Base-by-base conservation (phyloP, 2,329 filamentous ascomycete genomes). In the Balansia obtecta region DNA sequence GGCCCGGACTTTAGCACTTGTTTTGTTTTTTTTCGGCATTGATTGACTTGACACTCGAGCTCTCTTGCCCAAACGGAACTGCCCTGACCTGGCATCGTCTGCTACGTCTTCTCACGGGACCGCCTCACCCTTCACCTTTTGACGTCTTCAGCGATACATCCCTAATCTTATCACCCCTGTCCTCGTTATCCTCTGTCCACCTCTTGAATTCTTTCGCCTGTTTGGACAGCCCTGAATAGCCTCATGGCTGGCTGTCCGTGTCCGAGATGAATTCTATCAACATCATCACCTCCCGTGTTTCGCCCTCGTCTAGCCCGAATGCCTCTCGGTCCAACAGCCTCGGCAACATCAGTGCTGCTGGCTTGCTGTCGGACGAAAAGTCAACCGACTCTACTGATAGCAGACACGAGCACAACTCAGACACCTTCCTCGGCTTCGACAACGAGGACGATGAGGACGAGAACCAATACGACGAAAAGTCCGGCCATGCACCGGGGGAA, bases 251-350 rank as follows among this genome's bases (percentile, higher is more conserved):
- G 66, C 67, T 66, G 61, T 66, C 66, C 60, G 60, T 63, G 60
- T 68, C 69, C 74, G 86, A 77, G 71, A 96, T 96, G 91, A 96
- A 96, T 82, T 95, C 90, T 62, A 76, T 95, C 74, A 95, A 93
- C 73, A 88, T 95, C 68, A 81, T 96, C 67, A 93, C 88, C 63
- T 82, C 87, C 66, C 84, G 86, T 71, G 86, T 90, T 66, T 82
- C 80, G 60, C 77, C 80, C 57, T 67, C 79, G 50, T 69, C 77
- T 52, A 80, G 73, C 58, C 73, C 78, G 34, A 64, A 66, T 43
- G 73, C 77, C 50, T 75, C 79, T 52, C 75, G 79, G 64, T 77
- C 78, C 54, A 82, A 81, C 65, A 83, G 80, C 30, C 69, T 81
- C 60, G 71, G 71, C 58, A 75, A 74, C 53, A 65, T 80, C 54